These are phyloP conservation scores for Dunaliella sp. DNA, from an alignment of 139 green algal genomes.

Conservation along the genomic window DNA sequence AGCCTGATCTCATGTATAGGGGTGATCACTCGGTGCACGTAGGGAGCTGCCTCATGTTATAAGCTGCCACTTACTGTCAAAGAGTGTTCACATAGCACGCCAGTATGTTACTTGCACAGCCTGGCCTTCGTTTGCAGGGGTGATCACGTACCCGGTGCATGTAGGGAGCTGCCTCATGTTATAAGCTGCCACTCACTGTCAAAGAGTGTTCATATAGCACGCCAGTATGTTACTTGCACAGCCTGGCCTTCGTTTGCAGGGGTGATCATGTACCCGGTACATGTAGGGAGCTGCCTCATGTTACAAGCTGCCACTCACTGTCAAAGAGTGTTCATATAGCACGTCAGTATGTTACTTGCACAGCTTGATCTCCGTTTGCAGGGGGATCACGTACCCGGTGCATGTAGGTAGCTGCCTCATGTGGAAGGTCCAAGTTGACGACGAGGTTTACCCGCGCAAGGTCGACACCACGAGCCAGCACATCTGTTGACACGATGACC, in stretches of 20 bases:
- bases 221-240: no score
- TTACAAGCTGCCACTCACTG: not conserved
- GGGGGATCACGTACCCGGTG: conserved; percentile 18
- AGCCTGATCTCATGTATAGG: no score
- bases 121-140: not conserved
- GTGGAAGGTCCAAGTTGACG: conserved; percentile 74
- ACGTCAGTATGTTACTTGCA: no score
- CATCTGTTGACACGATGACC: conserved; percentile 78
- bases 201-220: no score
- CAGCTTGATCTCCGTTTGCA: not conserved
- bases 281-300: no score
- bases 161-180: conserved; percentile 48
- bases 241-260: no score
- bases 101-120: no score
- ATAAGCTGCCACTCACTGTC: not conserved
- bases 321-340: not conserved
- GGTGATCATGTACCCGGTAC: no score
- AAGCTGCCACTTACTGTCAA: not conserved
- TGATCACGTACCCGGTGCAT: conserved; percentile 27
- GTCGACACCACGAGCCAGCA: conserved; percentile 78
- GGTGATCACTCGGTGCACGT: no score
- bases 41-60: no score
- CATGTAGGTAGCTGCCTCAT: conserved; percentile 50
- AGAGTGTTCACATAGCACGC: not conserved
- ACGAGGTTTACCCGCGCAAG: conserved; percentile 81